phyloP scores from a whole-genome alignment of 23 red algal species.

The Gracilaria gracilis region DNA sequence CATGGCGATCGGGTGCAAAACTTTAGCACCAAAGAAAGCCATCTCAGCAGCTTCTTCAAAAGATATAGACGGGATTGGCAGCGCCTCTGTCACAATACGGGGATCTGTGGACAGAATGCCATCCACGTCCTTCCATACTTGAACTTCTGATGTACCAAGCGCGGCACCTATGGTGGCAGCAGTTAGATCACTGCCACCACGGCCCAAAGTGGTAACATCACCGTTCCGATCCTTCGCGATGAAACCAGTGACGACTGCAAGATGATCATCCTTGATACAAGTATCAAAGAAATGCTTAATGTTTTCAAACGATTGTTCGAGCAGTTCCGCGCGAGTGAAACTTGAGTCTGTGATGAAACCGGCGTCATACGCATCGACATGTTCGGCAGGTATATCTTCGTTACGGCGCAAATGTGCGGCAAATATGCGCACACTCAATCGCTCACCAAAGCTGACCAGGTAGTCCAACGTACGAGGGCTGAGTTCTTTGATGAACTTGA shows the following conservation, averaged over 20 bases:
- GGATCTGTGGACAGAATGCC: constrained; percentile 95
- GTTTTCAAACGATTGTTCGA: constrained; percentile 60
- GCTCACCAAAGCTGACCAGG: constrained; percentile 93
- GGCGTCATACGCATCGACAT: constrained; percentile 92
- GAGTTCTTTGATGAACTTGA: constrained; percentile 98
- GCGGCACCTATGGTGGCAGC: constrained; percentile 88
- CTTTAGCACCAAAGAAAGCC: constrained; percentile 98
- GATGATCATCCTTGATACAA: constrained; percentile 50
- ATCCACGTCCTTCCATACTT: constrained; percentile 99
- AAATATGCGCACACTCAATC: constrained; percentile 92
- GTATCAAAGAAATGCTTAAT: constrained; percentile 74
- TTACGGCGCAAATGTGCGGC: constrained; percentile 88
- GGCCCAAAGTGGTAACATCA: constrained; percentile 91
- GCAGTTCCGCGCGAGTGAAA: constrained; percentile 90
- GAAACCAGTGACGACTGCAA: constrained; percentile 97
- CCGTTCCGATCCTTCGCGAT: constrained; percentile 92
- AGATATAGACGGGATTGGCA: constrained; percentile 82
- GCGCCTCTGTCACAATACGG: constrained; percentile 81
- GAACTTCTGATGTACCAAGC: constrained; percentile 86
- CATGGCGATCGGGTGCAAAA: constrained; percentile 98
- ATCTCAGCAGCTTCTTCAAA: constrained; percentile 97
- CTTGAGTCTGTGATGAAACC: constrained; percentile 92
- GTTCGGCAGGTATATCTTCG: constrained; percentile 75
- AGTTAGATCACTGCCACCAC: constrained; percentile 94
- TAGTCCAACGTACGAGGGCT: constrained; percentile 90